Evolutionary conservation across 495 filamentous ascomycete species (phyloP).

Genomic region (Penicillium pancosmium): DNA sequence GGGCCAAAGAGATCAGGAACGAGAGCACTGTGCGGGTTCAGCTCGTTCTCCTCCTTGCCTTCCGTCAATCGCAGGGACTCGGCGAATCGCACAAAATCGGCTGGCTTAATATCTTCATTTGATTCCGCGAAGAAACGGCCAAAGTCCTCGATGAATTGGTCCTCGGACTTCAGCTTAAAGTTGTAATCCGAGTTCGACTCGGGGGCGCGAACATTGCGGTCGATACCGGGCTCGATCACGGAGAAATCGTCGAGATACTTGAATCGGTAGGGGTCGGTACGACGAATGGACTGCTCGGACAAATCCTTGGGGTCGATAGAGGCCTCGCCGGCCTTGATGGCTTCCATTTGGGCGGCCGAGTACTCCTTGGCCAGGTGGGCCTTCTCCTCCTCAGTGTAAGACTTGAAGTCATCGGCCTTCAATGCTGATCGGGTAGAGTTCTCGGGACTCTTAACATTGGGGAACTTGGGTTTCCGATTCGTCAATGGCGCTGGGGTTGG

Average conservation of each 20-base stretch:
- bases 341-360: conserved; percentile 77
- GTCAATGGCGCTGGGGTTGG: conserved; percentile 40
- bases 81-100: conserved; percentile 49
- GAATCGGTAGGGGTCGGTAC: conserved; percentile 70
- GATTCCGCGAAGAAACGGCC: conserved; percentile 58
- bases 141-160: conserved; percentile 59
- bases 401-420: conserved; percentile 53
- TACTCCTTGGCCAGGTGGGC: conserved; percentile 65
- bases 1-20: conserved; percentile 54
- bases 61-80: conserved; percentile 51
- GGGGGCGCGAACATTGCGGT: conserved; percentile 61
- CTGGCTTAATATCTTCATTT: conserved; percentile 44
- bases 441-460: conserved; percentile 25
- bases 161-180: conserved; percentile 60
- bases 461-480: conserved; percentile 39
- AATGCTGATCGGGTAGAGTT: conserved; percentile 18
- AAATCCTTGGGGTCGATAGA: conserved; percentile 80
- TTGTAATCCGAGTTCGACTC: conserved; percentile 59
- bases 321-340: conserved; percentile 82
- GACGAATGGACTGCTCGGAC: conserved; percentile 66
- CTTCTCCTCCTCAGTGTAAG: conserved; percentile 72
- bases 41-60: conserved; percentile 55
- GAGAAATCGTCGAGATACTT: conserved; percentile 88
- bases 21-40: conserved; percentile 47
- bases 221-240: conserved; percentile 71